Evolutionary conservation across 345 rosid genomes (phyloP).

Genomic region (Tarenaya hassleriana): DNA sequence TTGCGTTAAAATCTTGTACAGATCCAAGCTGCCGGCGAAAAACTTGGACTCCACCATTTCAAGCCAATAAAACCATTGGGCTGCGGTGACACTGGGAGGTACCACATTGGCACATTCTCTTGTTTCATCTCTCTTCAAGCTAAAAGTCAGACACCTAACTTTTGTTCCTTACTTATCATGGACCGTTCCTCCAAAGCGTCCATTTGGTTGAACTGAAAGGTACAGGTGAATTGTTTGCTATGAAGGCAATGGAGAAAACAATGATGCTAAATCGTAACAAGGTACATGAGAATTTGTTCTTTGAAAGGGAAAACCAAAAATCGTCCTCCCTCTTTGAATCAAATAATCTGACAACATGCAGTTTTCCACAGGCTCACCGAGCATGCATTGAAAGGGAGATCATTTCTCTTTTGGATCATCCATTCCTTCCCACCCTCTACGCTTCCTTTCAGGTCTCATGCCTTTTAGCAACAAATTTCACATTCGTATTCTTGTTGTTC

Average conservation of each 20-base stretch:
- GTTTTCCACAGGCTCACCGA: conserved; percentile 69
- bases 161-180: background rate
- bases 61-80: conserved; percentile 93
- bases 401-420: conserved; percentile 82
- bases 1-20: conserved; percentile 18
- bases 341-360: conserved; percentile 19
- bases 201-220: conserved; percentile 88
- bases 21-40: conserved; percentile 70
- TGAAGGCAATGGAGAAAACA: conserved; percentile 98
- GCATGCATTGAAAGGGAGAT: conserved; percentile 94
- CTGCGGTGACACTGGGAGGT: conserved; percentile 99
- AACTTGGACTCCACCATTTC: conserved; percentile 76
- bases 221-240: conserved; percentile 70
- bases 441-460: conserved; percentile 79
- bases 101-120: conserved; percentile 18
- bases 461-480: background rate
- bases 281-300: conserved; percentile 35
- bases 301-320: conserved; percentile 6
- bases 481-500: background rate
- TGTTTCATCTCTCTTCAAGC: conserved; percentile 8
- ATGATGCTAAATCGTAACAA: conserved; percentile 86
- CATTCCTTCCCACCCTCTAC: conserved; percentile 87
- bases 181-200: conserved; percentile 38
- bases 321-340: conserved; percentile 18
- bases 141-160: background rate